Evolutionary conservation across 2,329 filamentous ascomycete species (phyloP).

Genomic region (Stemphylium beticola): DNA sequence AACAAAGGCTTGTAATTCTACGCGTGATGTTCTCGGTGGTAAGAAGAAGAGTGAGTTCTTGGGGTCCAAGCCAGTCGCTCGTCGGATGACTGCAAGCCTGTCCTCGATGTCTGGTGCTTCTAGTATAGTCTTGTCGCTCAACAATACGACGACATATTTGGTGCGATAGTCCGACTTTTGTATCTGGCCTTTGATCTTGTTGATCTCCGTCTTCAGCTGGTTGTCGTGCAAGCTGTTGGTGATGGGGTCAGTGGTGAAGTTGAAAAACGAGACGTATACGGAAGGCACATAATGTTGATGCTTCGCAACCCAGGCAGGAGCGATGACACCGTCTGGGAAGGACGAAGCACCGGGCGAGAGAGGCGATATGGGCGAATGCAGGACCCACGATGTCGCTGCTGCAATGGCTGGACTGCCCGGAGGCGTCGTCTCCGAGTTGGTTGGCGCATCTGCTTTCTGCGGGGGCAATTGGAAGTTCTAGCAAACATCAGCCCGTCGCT

Average conservation of each 20-base stretch:
- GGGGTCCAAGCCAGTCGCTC: slow-evolving; percentile 78
- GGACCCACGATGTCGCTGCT: slow-evolving; percentile 54
- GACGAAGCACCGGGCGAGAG: slow-evolving; percentile 81
- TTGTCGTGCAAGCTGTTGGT: slow-evolving; percentile 82
- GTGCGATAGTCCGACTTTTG: slow-evolving; percentile 76
- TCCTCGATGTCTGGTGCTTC: slow-evolving; percentile 70
- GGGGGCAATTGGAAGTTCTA: slow-evolving; percentile 65
- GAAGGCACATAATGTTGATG: slow-evolving; percentile 86
- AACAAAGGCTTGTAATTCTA: slow-evolving; percentile 75
- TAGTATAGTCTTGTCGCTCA: slow-evolving; percentile 71
- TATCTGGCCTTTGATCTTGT: slow-evolving; percentile 73
- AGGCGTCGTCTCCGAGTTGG: slow-evolving; percentile 59
- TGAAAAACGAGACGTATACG: slow-evolving; percentile 80
- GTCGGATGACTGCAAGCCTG: slow-evolving; percentile 78
- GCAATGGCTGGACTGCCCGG: slow-evolving; percentile 60
- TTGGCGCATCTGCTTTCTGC: slow-evolving; percentile 66
- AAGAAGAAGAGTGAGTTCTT: slow-evolving; percentile 84
- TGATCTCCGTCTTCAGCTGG: slow-evolving; percentile 86
- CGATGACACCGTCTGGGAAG: slow-evolving; percentile 89
- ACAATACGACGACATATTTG: slow-evolving; percentile 75
- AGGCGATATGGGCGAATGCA: slow-evolving; percentile 92
- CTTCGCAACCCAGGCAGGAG: slow-evolving; percentile 83
- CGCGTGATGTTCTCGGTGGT: slow-evolving; percentile 72
- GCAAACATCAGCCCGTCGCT: slow-evolving; percentile 29
- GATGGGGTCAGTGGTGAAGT: slow-evolving; percentile 73